Conservation (phyloP, 371 early-diverging fungal genomes). For the Mucor piriformis region DNA sequence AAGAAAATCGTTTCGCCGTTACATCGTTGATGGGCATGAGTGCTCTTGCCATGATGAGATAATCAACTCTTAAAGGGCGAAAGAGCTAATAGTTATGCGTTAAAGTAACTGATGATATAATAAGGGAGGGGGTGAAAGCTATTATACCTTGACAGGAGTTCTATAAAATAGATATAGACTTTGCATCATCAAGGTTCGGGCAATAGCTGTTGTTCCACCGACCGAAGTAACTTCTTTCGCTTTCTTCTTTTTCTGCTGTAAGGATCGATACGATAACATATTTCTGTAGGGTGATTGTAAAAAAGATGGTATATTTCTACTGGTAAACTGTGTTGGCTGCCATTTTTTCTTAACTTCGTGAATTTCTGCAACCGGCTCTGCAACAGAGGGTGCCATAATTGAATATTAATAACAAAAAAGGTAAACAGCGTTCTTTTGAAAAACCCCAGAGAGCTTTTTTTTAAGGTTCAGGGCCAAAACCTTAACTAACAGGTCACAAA, state of each 20-base stretch:
- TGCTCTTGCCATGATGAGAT: constrained; percentile 77
- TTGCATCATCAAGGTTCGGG: constrained; percentile 66
- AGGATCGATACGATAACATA: background rate
- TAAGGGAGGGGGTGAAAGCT: background rate
- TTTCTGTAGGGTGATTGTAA: constrained; percentile 18
- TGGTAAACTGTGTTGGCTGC: constrained; percentile 4
- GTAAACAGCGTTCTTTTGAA: background rate
- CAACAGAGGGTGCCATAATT: background rate
- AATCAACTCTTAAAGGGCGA: constrained; percentile 80
- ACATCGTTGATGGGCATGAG: constrained; percentile 56
- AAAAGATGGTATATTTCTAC: constrained; percentile 19
- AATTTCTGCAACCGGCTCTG: constrained; percentile 6
- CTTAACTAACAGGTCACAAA: background rate
- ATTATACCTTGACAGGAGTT: constrained; percentile 71
- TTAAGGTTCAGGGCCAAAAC: background rate
- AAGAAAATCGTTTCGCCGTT: constrained; percentile 45
- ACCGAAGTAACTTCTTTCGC: constrained; percentile 57
- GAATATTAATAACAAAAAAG: background rate
- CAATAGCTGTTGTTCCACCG: constrained; percentile 63
- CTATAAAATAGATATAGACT: constrained; percentile 75
- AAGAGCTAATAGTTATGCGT: constrained; percentile 54
- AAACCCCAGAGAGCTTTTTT: background rate
- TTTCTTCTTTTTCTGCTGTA: constrained; percentile 36
- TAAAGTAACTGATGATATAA: background rate
- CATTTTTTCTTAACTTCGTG: constrained; percentile 1